Conservation (phyloP, 306 rosid genomes). For the Cyclanthera cordifolia region DNA sequence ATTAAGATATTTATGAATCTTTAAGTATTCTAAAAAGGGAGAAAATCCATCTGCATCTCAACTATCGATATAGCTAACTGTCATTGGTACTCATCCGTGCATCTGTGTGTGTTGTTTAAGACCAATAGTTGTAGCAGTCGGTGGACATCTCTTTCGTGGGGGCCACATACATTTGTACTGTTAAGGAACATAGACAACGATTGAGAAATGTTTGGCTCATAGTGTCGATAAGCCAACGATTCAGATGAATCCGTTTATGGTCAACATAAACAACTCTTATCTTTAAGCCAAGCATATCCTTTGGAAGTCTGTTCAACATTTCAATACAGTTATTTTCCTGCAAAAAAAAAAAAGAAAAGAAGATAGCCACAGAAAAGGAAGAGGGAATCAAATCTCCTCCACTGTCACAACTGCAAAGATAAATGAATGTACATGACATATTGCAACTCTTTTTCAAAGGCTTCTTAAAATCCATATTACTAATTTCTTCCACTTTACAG, state of each 20-base stretch:
- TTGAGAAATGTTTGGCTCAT: not conserved
- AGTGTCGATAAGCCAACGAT: not conserved
- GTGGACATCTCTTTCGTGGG: slow-evolving; percentile 7
- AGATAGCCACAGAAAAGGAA: not conserved
- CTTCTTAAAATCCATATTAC: slow-evolving; percentile 7
- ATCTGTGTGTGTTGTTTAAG: not conserved
- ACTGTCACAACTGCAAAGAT: not conserved
- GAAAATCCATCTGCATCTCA: slow-evolving; percentile 11
- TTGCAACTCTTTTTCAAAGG: slow-evolving; percentile 11
- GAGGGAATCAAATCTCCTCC: not conserved
- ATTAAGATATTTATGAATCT: not conserved
- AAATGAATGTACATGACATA: slow-evolving; percentile 10
- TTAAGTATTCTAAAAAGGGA: not conserved
- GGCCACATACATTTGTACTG: not conserved
- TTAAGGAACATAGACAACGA: not conserved
- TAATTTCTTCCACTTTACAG: slow-evolving; percentile 16
- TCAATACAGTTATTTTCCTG: no score
- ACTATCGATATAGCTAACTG: slow-evolving; percentile 3
- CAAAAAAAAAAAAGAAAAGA: no score
- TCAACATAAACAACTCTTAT: no score
- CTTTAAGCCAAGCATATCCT: no score
- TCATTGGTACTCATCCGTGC: slow-evolving; percentile 17
- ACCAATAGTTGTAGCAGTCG: not conserved
- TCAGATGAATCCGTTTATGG: not conserved
- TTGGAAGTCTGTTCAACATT: no score